Evolutionary conservation across 2,329 filamentous ascomycete species (phyloP), one percentile per base, ranked within the genome.

Genomic region (Fusarium nygamai): DNA sequence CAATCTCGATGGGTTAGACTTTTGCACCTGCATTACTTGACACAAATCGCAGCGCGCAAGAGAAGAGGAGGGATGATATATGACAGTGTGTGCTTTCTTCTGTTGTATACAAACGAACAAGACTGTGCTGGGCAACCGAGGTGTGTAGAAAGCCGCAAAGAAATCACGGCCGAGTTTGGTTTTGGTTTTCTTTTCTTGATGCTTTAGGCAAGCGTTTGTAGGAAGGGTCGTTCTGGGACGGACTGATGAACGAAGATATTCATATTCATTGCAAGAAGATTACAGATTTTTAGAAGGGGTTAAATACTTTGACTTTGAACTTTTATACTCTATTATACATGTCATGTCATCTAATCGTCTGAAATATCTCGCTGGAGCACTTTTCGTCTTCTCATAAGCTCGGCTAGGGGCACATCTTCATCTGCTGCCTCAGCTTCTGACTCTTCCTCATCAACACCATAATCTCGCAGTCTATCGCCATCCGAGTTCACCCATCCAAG

Each of bases 361-460:
- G 79, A 77, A 8, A 63, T 76, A 31, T 83, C 81, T 31, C 76
- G 81, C 29, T 73, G 78, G 7, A 78, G 62, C 4, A 83, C 80
- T 69, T 85, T 89, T 71, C 90, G 84, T 72, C 90, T 84, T 54
- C 89, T 84, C 50, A 95, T 82, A 20, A 96, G 77, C 79, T 94
- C 91, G 8, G 89, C 90, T 46, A 96, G 82, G 0, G 93, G 93
- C 20, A 96, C 83, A 76, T 95, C 91, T 2, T 89, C 87, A 22
- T 89, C 87, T 13, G 82, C 69, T 17, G 60, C 64, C 22, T 72
- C 73, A 17, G 65, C 65, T 33, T 78, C 78, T 4, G 65, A 69
- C 64, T 94, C 88, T 20, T 93, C 92, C 77, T 94, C 92, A 75
- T 96, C 94, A 1, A 96, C 93, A 4, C 94, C 94, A 78, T 92